These are phyloP conservation scores for Phascolomyces articulosus DNA, from an alignment of 371 early-diverging fungal genomes.

Conservation along the genomic window DNA sequence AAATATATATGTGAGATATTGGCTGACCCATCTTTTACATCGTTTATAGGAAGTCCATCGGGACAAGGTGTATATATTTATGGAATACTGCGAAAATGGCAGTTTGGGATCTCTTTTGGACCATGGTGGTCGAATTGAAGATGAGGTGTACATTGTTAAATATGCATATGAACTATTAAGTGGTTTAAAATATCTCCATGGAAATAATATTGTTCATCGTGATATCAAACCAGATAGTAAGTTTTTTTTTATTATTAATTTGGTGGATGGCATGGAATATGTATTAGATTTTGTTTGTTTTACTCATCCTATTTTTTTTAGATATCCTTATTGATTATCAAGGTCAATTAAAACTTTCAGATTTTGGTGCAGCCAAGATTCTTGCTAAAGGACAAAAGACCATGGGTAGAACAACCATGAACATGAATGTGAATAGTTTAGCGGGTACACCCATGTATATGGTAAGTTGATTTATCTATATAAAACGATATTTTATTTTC, in stretches of 20 bases:
- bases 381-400: constrained; percentile 80
- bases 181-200: constrained; percentile 91
- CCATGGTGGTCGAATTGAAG: constrained; percentile 80
- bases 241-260: constrained; percentile 15
- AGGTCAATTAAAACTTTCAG: constrained; percentile 84
- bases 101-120: constrained; percentile 78
- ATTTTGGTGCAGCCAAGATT: constrained; percentile 92
- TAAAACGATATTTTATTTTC: neutral
- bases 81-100: constrained; percentile 93
- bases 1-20: no score
- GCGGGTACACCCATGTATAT: constrained; percentile 98
- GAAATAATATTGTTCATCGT: constrained; percentile 87
- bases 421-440: constrained; percentile 67
- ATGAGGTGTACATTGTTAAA: constrained; percentile 72
- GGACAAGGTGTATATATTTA: constrained; percentile 90
- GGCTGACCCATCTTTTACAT: neutral
- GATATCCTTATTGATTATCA: constrained; percentile 83
- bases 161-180: constrained; percentile 87
- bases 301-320: constrained; percentile 6
- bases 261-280: no score
- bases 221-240: constrained; percentile 91
- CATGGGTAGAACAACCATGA: constrained; percentile 62
- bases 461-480: constrained; percentile 34
- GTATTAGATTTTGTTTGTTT: no score
- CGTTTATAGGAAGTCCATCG: constrained; percentile 79